Percentiles rank a stretch among this genome's conserved stretches.
phyloP scores from a whole-genome alignment of 805 yeast species.

The Wickerhamomyces kurtzmanii region DNA sequence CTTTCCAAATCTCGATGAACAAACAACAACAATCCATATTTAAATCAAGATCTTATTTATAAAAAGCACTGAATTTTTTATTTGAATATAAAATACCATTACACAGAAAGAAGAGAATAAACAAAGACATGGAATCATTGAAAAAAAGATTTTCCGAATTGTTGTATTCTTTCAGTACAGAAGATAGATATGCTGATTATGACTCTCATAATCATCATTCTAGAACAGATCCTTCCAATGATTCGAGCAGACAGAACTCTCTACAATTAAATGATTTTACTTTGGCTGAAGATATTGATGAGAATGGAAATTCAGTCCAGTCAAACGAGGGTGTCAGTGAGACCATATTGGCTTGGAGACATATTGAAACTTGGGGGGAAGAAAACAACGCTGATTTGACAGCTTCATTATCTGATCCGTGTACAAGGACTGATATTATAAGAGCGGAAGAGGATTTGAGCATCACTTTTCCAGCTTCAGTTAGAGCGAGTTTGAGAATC shows the following conservation, averaged over 20 bases:
- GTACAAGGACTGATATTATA: slow-evolving; percentile 68
- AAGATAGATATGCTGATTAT: slow-evolving; percentile 63
- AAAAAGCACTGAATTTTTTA: too few relatives aligned
- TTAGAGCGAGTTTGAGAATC: slow-evolving; percentile 65
- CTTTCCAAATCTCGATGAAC: too few relatives aligned
- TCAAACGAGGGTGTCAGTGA: slow-evolving; percentile 63
- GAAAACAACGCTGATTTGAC: slow-evolving; percentile 72
- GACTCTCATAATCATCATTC: slow-evolving; percentile 31
- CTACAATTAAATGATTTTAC: slow-evolving; percentile 15
- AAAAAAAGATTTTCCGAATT: slow-evolving; percentile 45
- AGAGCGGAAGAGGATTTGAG: slow-evolving; percentile 80
- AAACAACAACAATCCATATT: too few relatives aligned
- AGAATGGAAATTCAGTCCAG: slow-evolving; percentile 20
- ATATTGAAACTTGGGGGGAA: slow-evolving; percentile 76
- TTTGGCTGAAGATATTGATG: slow-evolving; percentile 27
- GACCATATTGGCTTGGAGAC: slow-evolving; percentile 74
- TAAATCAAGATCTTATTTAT: too few relatives aligned
- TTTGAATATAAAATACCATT: too few relatives aligned
- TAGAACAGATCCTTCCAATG: slow-evolving; percentile 20
- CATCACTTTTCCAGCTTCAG: slow-evolving; percentile 67
- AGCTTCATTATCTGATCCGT: slow-evolving; percentile 70
- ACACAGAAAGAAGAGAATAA: slow-evolving; percentile 1
- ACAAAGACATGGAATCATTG: slow-evolving; percentile 21
- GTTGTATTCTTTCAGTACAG: slow-evolving; percentile 53
- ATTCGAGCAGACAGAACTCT: slow-evolving; percentile 14